phyloP scores from a whole-genome alignment of 352 stramenopile species.

The Blastocystis sp. region DNA sequence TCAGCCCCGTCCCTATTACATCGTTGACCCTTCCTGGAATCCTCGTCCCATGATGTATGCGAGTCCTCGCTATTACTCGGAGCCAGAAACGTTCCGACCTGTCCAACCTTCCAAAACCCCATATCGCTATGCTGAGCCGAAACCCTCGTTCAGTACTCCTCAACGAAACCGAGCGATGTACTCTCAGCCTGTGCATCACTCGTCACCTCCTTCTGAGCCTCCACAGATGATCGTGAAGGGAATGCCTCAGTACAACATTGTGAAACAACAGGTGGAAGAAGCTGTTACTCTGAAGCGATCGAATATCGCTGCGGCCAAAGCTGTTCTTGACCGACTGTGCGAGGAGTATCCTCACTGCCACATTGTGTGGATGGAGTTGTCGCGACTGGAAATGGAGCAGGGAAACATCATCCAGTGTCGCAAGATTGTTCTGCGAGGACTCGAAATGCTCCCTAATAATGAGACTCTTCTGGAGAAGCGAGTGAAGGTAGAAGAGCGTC shows the following conservation, averaged over 20 bases:
- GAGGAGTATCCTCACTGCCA: slow-evolving; percentile 5
- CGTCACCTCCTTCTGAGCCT: background rate
- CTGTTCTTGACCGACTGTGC: background rate
- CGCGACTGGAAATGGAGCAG: slow-evolving; percentile 10
- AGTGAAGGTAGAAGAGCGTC: slow-evolving; percentile 38
- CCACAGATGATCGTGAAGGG: background rate
- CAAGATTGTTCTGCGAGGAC: background rate
- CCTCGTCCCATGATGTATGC: too few relatives aligned
- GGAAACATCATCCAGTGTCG: background rate
- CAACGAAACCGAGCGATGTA: background rate
- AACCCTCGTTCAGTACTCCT: background rate
- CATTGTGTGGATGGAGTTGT: slow-evolving; percentile 15
- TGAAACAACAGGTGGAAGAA: background rate
- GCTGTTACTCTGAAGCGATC: background rate
- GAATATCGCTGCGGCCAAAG: background rate
- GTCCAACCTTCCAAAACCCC: too few relatives aligned
- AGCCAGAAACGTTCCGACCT: too few relatives aligned
- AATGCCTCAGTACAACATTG: background rate
- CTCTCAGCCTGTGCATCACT: background rate
- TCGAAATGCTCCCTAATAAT: background rate
- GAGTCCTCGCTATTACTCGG: background rate
- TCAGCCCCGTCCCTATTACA: too few relatives aligned
- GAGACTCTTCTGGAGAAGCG: slow-evolving; percentile 48
- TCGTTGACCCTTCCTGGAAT: too few relatives aligned
- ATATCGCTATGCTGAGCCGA: background rate